phyloP scores from a whole-genome alignment of 2,329 filamentous ascomycete genomes.

The Colletotrichum cordylinicola region DNA sequence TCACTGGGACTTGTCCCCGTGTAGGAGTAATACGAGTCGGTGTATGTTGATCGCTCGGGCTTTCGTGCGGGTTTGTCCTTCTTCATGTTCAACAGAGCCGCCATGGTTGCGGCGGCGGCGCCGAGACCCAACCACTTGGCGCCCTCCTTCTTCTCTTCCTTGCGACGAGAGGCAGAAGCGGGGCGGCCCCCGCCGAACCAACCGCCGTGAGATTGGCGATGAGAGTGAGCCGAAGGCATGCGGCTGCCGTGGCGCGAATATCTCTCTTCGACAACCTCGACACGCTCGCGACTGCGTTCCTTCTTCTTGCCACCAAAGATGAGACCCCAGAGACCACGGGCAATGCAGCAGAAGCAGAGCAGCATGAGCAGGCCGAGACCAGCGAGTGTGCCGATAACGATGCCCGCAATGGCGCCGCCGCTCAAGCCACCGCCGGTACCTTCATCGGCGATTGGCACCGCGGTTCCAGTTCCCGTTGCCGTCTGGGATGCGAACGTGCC shows the following conservation, averaged over 20 bases:
- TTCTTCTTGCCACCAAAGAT: slow-evolving; percentile 65
- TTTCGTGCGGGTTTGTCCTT: slow-evolving; percentile 52
- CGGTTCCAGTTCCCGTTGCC: slow-evolving; percentile 59
- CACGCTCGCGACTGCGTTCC: slow-evolving; percentile 52
- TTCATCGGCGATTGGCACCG: slow-evolving; percentile 34
- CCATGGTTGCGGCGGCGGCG: slow-evolving; percentile 55
- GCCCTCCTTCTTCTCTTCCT: slow-evolving; percentile 55
- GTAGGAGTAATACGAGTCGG: slow-evolving; percentile 61
- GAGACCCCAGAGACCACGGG: slow-evolving; percentile 66
- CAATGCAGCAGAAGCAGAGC: slow-evolving; percentile 78
- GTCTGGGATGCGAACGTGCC: slow-evolving; percentile 59
- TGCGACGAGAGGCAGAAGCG: slow-evolving; percentile 43
- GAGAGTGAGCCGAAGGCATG: slow-evolving; percentile 44
- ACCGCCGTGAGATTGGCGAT: slow-evolving; percentile 59
- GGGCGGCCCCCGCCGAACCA: slow-evolving; percentile 59
- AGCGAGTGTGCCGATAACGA: slow-evolving; percentile 75
- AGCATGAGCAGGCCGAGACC: slow-evolving; percentile 72
- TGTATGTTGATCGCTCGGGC: slow-evolving; percentile 47
- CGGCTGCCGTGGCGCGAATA: slow-evolving; percentile 56
- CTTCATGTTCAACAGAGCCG: slow-evolving; percentile 58
- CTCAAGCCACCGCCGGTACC: slow-evolving; percentile 59
- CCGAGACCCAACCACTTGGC: slow-evolving; percentile 59
- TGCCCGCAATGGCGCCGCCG: slow-evolving; percentile 78
- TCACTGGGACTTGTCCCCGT: slow-evolving; percentile 57
- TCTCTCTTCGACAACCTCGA: slow-evolving; percentile 69